Conservation (phyloP, 257 asterid genomes). For the Solanum ahanhuiri region DNA sequence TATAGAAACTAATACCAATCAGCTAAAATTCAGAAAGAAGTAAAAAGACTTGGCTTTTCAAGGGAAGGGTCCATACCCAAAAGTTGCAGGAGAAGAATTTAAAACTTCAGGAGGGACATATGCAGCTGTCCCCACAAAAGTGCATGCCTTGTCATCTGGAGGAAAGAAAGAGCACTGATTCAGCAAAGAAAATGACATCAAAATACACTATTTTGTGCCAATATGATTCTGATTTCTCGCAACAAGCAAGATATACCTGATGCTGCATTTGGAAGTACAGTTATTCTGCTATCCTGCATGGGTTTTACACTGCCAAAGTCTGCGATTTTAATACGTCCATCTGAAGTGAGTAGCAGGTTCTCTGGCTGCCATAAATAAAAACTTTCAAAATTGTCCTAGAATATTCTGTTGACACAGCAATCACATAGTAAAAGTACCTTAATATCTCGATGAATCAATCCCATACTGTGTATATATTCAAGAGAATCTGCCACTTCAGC, state of each 20-base stretch:
- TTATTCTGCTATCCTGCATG: conserved; percentile 86
- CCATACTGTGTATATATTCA: conserved; percentile 94
- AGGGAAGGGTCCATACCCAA: conserved; percentile 35
- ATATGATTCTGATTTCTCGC: not conserved
- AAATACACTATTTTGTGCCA: not conserved
- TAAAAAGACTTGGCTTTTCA: not conserved
- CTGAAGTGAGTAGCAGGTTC: conserved; percentile 81
- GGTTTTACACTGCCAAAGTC: conserved; percentile 99
- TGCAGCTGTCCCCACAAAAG: conserved; percentile 99
- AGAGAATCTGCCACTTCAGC: conserved; percentile 98
- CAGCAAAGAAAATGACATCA: not conserved
- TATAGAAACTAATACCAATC: not conserved
- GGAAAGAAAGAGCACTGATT: not conserved
- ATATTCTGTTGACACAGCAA: not conserved
- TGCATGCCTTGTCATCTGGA: conserved; percentile 96
- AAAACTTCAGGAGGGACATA: conserved; percentile 97
- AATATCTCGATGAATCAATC: conserved; percentile 92
- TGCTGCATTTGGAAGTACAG: conserved; percentile 96
- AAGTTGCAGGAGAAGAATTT: conserved; percentile 97
- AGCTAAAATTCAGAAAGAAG: not conserved
- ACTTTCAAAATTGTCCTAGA: not conserved
- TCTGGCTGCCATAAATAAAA: conserved; percentile 68
- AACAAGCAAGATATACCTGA: conserved; percentile 42
- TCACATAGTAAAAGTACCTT: conserved; percentile 42
- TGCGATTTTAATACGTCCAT: conserved; percentile 92